phyloP scores from a whole-genome alignment of 768 basidiomycete species.

The Dendrothele bispora region DNA sequence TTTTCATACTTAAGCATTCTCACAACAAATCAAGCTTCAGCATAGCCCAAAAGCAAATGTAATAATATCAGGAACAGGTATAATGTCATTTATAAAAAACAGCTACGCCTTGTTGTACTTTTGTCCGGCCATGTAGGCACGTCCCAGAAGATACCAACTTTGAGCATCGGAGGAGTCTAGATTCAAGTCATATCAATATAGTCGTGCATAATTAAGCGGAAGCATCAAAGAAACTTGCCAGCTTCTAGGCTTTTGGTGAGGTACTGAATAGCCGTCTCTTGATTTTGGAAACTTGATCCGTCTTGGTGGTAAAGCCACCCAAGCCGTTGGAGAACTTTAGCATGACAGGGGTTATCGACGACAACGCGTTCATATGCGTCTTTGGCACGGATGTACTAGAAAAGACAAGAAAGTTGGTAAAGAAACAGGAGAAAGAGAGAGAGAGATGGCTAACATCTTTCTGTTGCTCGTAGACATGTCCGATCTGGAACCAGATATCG shows the following conservation, averaged over 20 bases:
- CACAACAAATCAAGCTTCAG: too few species aligned
- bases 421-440: not conserved
- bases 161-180: conserved; percentile 93
- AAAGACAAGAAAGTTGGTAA: conserved; percentile 1
- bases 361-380: conserved; percentile 97
- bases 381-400: conserved; percentile 85
- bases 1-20: too few species aligned
- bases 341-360: conserved; percentile 88
- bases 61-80: too few species aligned
- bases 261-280: conserved; percentile 91
- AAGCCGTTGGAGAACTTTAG: conserved; percentile 96
- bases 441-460: conserved; percentile 82
- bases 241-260: conserved; percentile 94
- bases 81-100: too few species aligned
- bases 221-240: conserved; percentile 68
- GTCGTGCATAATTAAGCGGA: too few species aligned
- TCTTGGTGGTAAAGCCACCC: conserved; percentile 98
- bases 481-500: conserved; percentile 99
- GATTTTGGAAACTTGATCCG: conserved; percentile 92
- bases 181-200: too few species aligned
- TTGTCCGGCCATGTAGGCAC: conserved; percentile 97
- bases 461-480: conserved; percentile 97
- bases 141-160: conserved; percentile 97
- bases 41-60: too few species aligned
- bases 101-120: conserved; percentile 99